phyloP scores from a whole-genome alignment of 257 asterid species.

The Apocynum venetum region DNA sequence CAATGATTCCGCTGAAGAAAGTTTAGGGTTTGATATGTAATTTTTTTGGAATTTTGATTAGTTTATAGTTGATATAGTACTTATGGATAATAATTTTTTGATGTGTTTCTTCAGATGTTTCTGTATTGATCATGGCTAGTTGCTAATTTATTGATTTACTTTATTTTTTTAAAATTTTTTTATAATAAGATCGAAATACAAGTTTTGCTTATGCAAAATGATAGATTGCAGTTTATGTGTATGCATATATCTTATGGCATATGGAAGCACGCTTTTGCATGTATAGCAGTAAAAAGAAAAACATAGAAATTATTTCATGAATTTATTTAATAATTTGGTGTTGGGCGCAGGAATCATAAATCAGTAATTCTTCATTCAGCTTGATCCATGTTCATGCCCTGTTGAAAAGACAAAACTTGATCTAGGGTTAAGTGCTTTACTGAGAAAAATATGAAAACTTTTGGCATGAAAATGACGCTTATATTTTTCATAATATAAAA shows the following conservation, averaged over 20 bases:
- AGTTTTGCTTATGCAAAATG: not conserved
- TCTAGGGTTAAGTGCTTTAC: not conserved
- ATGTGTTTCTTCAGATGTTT: not conserved
- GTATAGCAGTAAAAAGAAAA: not conserved
- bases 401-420: not conserved
- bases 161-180: not conserved
- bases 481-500: not conserved
- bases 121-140: not conserved
- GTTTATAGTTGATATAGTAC: not conserved
- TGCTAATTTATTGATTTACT: not conserved
- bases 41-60: not conserved
- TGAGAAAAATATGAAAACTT: not conserved
- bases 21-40: constrained; percentile 4
- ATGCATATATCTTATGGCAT: not conserved
- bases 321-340: not conserved
- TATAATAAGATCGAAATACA: not conserved
- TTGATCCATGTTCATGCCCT: not conserved
- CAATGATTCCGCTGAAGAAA: not conserved
- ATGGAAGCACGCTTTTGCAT: not conserved
- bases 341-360: not conserved
- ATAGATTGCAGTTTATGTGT: not conserved
- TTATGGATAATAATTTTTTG: not conserved
- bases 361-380: not conserved
- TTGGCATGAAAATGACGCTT: constrained; percentile 2
- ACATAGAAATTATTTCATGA: not conserved